Base-by-base conservation (phyloP, 2,329 filamentous ascomycete genomes). In the Aaosphaeria pasadenensis region DNA sequence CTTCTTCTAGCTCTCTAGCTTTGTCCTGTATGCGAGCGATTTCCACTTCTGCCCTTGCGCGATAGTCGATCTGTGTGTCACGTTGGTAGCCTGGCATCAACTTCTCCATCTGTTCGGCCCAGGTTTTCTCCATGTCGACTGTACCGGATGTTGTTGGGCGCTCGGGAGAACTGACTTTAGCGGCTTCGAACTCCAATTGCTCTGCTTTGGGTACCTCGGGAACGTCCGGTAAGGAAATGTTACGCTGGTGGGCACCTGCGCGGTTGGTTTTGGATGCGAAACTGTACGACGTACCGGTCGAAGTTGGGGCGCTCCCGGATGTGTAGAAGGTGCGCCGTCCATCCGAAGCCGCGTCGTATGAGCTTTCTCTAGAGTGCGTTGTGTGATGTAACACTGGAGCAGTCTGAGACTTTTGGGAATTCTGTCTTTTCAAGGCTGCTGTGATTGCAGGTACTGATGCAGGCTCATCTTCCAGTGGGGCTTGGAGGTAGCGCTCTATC, bases 401-500 rank as follows among this genome's bases (percentile, higher is more conserved):
- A 17, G 11, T 30, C 28, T 11, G 30, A 24, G 9, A 7, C 30
- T 28, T 52, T 9, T 43, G 44, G 4, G 57, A 53, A 5, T 49
- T 41, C 30, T 57, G 58, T 11, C 45, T 49, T 42, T 49, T 50
- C 17, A 63, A 45, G 13, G 60, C 60, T 46, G 57, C 58, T 32
- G 53, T 52, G 42, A 63, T 62, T 4, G 54, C 58, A 38, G 58
- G 60, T 17, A 57, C 53, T 31, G 58, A 58, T 28, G 60, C 60
- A 29, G 60, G 53, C 45, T 63, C 60, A 17, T 63, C 58, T 39
- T 56, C 56, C 39, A 63, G 44, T 11, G 60, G 60, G 3, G 60
- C 60, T 41, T 48, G 60, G 3, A 63, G 46, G 43, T 63, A 63
- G 3, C 58, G 55, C 40, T 61, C 58, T 28, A 63, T 60, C 9